Percentiles rank a stretch among this genome's conserved stretches.
Conservation (phyloP, 2,329 filamentous ascomycete species). For the Hypoxylon sp. region DNA sequence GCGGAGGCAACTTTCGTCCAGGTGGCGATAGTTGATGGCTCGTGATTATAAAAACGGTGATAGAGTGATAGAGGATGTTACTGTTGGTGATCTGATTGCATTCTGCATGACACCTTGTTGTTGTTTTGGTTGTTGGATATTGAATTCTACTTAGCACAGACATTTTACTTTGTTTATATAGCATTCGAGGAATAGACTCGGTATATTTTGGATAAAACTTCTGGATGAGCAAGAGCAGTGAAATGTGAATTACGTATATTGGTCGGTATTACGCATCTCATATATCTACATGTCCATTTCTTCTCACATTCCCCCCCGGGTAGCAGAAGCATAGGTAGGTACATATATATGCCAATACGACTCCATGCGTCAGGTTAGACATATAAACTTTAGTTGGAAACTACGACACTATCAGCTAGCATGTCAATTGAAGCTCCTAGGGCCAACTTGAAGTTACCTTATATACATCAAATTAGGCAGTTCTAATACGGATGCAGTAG, state of each 20-base stretch:
- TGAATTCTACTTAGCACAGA: slow-evolving; percentile 26
- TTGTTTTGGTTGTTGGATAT: slow-evolving; percentile 21
- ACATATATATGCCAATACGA: too few relatives aligned
- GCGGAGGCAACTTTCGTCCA: slow-evolving; percentile 18
- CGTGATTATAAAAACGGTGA: slow-evolving; percentile 14
- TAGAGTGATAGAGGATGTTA: slow-evolving; percentile 20
- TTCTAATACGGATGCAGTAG: not conserved
- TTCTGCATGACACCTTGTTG: slow-evolving; percentile 28
- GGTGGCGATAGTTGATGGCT: slow-evolving; percentile 28
- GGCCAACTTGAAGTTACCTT: not conserved
- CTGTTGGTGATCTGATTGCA: slow-evolving; percentile 30
- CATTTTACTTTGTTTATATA: slow-evolving; percentile 22
- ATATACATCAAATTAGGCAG: too few relatives aligned
- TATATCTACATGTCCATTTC: not conserved
- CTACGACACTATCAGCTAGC: not conserved
- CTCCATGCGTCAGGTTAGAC: too few relatives aligned
- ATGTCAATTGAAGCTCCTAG: not conserved
- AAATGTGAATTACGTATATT: not conserved
- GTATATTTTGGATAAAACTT: not conserved
- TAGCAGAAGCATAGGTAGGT: too few relatives aligned
- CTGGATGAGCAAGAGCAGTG: not conserved
- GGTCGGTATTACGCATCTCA: not conserved
- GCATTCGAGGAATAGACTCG: not conserved
- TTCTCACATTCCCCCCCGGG: too few relatives aligned
- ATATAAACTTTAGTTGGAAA: too few relatives aligned